Evolutionary conservation across 108 stramenopile genomes (phyloP).

Genomic region (Discostella pseudostelligera): DNA sequence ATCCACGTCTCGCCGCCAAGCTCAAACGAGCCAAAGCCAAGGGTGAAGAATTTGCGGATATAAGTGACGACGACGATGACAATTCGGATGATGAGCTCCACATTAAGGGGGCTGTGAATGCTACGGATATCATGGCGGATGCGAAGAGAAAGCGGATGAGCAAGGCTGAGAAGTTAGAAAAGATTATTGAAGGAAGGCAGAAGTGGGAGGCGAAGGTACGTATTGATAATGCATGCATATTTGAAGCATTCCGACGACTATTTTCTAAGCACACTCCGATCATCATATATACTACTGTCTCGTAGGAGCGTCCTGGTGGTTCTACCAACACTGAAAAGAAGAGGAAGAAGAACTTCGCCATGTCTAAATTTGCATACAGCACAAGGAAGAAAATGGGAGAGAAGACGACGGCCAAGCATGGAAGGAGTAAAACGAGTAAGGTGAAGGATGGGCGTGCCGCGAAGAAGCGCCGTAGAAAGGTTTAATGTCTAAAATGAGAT

Average conservation of each 20-base stretch:
- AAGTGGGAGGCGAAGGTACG: slow-evolving; percentile 73
- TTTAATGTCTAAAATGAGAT: slow-evolving; percentile 14
- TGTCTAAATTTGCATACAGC: slow-evolving; percentile 69
- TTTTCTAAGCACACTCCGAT: not conserved
- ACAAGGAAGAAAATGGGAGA: slow-evolving; percentile 62
- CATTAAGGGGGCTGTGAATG: slow-evolving; percentile 67
- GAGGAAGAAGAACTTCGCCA: slow-evolving; percentile 88
- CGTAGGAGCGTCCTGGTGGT: slow-evolving; percentile 72
- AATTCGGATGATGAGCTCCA: slow-evolving; percentile 70
- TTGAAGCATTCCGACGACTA: not conserved
- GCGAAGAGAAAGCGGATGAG: slow-evolving; percentile 71
- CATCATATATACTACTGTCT: not conserved
- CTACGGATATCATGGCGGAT: slow-evolving; percentile 79
- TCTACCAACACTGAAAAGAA: slow-evolving; percentile 91
- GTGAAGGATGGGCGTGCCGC: slow-evolving; percentile 57
- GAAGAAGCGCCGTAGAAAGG: slow-evolving; percentile 82
- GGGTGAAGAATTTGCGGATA: slow-evolving; percentile 71
- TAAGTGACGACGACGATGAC: slow-evolving; percentile 64
- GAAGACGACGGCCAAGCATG: slow-evolving; percentile 56
- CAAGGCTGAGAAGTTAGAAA: slow-evolving; percentile 79
- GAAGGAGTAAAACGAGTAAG: slow-evolving; percentile 38
- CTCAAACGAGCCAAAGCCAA: slow-evolving; percentile 71
- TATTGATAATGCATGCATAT: not conserved
- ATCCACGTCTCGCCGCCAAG: slow-evolving; percentile 80
- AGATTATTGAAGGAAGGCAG: slow-evolving; percentile 71